Evolutionary conservation across 495 filamentous ascomycete genomes (phyloP).

Genomic region (Extremus antarcticus): DNA sequence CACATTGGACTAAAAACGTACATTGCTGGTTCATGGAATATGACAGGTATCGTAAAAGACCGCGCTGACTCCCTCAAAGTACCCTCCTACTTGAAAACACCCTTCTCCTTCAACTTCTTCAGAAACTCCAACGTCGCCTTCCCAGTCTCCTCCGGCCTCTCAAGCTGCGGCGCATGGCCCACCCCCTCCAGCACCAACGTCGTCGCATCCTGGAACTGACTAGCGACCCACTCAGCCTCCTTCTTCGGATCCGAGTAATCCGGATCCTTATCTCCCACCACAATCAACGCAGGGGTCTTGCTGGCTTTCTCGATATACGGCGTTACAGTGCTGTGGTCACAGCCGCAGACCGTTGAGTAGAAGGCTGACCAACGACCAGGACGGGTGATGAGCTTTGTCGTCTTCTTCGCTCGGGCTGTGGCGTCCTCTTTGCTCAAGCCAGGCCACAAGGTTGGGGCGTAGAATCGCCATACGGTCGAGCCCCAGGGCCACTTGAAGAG

Average conservation of each 20-base stretch:
- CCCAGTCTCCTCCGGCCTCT: conserved; percentile 1
- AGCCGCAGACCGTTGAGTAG: background rate
- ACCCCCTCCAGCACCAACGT: conserved; percentile 4
- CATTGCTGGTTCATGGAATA: too few species aligned
- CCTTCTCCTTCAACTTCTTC: background rate
- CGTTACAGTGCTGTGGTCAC: background rate
- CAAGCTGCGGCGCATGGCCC: conserved; percentile 3
- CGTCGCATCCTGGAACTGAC: background rate
- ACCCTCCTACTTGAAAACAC: background rate
- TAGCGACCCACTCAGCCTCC: conserved; percentile 4
- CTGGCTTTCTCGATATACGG: conserved; percentile 1
- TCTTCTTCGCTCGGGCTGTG: background rate
- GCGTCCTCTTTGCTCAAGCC: background rate
- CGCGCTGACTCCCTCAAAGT: too few species aligned
- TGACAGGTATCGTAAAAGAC: too few species aligned
- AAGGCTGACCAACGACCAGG: conserved; percentile 7
- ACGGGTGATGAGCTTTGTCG: background rate
- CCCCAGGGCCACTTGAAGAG: conserved; percentile 2
- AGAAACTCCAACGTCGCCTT: background rate
- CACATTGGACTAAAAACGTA: too few species aligned
- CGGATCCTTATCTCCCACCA: conserved; percentile 7
- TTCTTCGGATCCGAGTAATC: conserved; percentile 1
- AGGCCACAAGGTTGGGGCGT: conserved; percentile 1
- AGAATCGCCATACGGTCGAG: background rate
- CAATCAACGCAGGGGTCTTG: conserved; percentile 1